Percentiles rank a stretch among this genome's conserved stretches.
Evolutionary conservation across 148 eudicot genomes (phyloP).

Genomic region (Spergularia bocconei): DNA sequence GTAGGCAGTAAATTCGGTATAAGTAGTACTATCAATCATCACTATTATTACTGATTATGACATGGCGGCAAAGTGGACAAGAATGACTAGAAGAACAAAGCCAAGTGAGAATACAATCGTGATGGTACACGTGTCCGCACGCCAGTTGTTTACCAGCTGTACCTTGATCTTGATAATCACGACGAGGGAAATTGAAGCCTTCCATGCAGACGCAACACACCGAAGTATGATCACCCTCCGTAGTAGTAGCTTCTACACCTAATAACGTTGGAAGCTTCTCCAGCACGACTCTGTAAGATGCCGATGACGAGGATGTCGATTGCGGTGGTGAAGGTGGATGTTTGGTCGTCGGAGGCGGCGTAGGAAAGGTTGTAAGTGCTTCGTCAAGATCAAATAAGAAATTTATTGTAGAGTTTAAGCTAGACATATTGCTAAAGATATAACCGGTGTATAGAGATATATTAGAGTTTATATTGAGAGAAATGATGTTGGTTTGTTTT

Average conservation of each 20-base stretch:
- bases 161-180: neutral
- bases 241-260: neutral
- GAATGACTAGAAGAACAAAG: conserved; percentile 34
- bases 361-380: conserved; percentile 29
- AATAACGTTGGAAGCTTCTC: conserved; percentile 26
- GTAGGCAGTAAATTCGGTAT: neutral
- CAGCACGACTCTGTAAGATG: neutral
- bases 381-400: conserved; percentile 41
- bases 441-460: neutral
- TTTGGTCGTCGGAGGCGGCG: conserved; percentile 6
- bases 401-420: conserved; percentile 15
- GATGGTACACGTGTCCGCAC: conserved; percentile 61
- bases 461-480: neutral
- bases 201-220: conserved; percentile 62
- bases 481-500: neutral
- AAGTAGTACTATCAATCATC: neutral
- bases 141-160: conserved; percentile 34
- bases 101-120: conserved; percentile 46
- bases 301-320: conserved; percentile 2
- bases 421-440: neutral
- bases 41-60: neutral
- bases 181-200: conserved; percentile 23
- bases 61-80: conserved; percentile 62
- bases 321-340: neutral
- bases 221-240: neutral